A percentile compares a stretch with the other conserved stretches of the same genome.
These are phyloP conservation scores for Aspergillus glaucus DNA, from an alignment of 2,329 filamentous ascomycete species.

Conservation along the genomic window DNA sequence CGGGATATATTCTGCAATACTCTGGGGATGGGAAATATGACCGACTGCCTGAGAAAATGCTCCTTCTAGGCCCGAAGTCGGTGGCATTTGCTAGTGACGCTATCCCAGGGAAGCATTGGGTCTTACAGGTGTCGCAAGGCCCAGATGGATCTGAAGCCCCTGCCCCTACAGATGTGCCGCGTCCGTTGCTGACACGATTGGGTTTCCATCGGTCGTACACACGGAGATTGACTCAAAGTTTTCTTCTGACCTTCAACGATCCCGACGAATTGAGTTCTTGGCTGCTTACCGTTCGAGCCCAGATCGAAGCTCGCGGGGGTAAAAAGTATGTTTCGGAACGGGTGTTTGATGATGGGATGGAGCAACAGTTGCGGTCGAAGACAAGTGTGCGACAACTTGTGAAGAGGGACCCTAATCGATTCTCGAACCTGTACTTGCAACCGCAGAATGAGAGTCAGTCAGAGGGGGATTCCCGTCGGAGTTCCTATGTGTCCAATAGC, in stretches of 20 bases:
- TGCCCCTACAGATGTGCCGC: conserved; percentile 22
- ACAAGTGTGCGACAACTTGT: conserved; percentile 26
- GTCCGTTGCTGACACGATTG: conserved; percentile 35
- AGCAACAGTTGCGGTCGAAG: conserved; percentile 21
- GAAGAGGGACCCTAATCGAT: conserved; percentile 29
- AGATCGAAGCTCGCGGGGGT: conserved; percentile 43
- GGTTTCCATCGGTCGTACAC: conserved; percentile 30
- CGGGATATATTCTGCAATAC: conserved; percentile 44
- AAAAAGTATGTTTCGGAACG: conserved; percentile 38
- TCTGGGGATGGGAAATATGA: conserved; percentile 39
- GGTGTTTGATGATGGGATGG: conserved; percentile 22
- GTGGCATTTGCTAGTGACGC: conserved; percentile 46
- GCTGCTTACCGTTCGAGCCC: conserved; percentile 39
- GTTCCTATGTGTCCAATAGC: conserved; percentile 21
- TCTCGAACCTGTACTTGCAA: conserved; percentile 25
- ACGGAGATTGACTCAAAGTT: conserved; percentile 31
- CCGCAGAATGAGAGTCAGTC: conserved; percentile 21
- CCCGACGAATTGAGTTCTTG: conserved; percentile 41
- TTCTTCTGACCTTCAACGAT: conserved; percentile 40
- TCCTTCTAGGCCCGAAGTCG: conserved; percentile 40
- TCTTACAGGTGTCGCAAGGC: conserved; percentile 41
- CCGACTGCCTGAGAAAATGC: conserved; percentile 42
- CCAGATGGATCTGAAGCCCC: conserved; percentile 23
- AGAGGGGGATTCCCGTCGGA: conserved; percentile 19
- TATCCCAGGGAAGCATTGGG: conserved; percentile 45